A percentile compares a stretch with the other conserved stretches of the same genome.
Conservation (phyloP, 116 monocot species). For the Trichopus zeylanicus region DNA sequence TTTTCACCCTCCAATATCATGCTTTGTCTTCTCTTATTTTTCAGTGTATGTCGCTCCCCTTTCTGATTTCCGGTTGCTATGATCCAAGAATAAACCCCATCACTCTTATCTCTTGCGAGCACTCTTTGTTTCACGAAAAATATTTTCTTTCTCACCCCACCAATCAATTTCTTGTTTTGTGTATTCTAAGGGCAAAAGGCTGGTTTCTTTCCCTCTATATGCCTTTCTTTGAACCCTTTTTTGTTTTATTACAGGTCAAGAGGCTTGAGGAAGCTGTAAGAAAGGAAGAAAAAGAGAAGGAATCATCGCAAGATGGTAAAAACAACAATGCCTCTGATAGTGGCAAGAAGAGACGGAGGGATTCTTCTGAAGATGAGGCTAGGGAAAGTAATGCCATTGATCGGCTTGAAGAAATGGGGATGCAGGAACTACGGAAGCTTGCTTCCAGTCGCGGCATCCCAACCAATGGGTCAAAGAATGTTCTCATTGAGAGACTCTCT, state of each 20-base stretch:
- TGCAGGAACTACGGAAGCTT: constrained; percentile 39
- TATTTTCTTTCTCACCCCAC: too few relatives aligned
- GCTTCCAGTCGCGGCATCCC: constrained; percentile 34
- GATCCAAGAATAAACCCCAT: too few relatives aligned
- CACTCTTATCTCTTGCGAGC: too few relatives aligned
- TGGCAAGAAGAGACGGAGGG: constrained; percentile 1
- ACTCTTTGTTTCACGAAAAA: too few relatives aligned
- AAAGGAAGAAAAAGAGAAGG: constrained; percentile 27
- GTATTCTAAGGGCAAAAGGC: too few relatives aligned
- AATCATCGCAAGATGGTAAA: neutral
- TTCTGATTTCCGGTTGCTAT: too few relatives aligned
- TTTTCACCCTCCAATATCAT: too few relatives aligned
- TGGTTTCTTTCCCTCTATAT: too few relatives aligned
- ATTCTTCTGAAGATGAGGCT: neutral
- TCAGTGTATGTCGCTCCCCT: too few relatives aligned
- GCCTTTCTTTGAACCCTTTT: neutral
- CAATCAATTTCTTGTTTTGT: neutral
- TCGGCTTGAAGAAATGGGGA: constrained; percentile 31
- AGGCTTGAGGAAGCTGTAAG: constrained; percentile 45
- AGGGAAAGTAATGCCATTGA: constrained; percentile 10
- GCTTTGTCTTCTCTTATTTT: too few relatives aligned
- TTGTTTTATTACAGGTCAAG: constrained; percentile 30
- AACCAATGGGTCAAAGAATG: constrained; percentile 38
- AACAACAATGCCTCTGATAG: neutral
- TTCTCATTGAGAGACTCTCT: constrained; percentile 43